Conservation (phyloP, 2,329 filamentous ascomycete species). For the Westerdykella aurantiaca region DNA sequence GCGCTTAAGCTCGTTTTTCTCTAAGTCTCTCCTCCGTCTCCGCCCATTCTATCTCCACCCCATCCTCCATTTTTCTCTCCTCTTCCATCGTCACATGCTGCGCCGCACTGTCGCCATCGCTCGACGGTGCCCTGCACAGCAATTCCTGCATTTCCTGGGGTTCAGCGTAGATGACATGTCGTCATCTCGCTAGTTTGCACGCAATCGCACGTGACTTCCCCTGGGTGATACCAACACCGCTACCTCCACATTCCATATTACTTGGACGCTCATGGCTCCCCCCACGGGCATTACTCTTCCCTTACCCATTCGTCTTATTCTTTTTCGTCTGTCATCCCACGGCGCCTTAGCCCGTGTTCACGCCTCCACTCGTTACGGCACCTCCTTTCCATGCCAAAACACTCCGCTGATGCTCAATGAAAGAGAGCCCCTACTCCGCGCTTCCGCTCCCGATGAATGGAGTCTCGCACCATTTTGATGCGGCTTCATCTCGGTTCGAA, state of each 20-base stretch:
- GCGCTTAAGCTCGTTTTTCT: constrained; percentile 1
- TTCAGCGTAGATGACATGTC: constrained; percentile 7
- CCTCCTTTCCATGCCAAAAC: constrained; percentile 7
- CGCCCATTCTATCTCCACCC: background rate
- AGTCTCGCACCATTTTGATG: constrained; percentile 19
- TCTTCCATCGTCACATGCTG: background rate
- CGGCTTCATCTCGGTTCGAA: constrained; percentile 22
- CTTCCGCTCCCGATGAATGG: constrained; percentile 21
- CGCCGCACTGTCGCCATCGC: background rate
- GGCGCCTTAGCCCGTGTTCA: constrained; percentile 1
- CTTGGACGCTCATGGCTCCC: background rate
- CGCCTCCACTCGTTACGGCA: background rate
- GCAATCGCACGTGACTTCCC: constrained; percentile 17
- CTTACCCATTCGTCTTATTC: background rate
- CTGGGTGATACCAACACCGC: background rate
- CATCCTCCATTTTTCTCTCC: background rate
- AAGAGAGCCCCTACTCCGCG: constrained; percentile 26
- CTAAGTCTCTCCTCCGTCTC: background rate
- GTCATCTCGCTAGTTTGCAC: constrained; percentile 14
- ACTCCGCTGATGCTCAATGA: constrained; percentile 19
- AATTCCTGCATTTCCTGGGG: constrained; percentile 2
- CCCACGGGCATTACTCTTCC: constrained; percentile 1
- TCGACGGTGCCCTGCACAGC: background rate
- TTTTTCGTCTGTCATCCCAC: background rate
- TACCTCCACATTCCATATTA: background rate